Base-by-base conservation (phyloP, 179 eudicot species). In the Drosera spatulata region DNA sequence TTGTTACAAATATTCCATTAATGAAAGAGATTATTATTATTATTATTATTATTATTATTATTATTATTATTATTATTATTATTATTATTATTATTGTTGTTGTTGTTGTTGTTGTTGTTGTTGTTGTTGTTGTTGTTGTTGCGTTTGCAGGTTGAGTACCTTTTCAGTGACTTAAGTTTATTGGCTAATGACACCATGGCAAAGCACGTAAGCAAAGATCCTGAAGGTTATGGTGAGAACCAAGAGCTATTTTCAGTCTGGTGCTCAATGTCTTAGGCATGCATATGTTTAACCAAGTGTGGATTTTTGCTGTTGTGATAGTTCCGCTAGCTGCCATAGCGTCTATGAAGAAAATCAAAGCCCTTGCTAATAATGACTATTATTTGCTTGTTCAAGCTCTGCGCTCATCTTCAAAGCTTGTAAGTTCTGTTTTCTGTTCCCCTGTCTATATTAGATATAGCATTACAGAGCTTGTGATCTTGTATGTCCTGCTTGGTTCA, bases 141-240 rank as follows among this genome's bases (percentile, higher is more conserved):
- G 2, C 59, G 22, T 56, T 4, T 70, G 64, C 78, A 91, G 96
- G 95, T 84, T 5, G 96, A 91, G 61, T 91, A 91, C 69, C 83
- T 85, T 69, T 81, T 91, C 41, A 91, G 93, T 77, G 98, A 86
- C 73, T 70, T 88, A 77, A 88, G 98, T 72, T 73, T 91, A 78
- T 71, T 91, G 64, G 95, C 95, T 41, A 91, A 91, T 71, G 98
- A 88, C 62, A 77, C 85, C 52, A 72, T 91, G 79, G 80, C 75
- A 3, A 91, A 84, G 65, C 88, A 84, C 39, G 82, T 86, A 50
- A 76, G 68, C 61, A 91, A 86, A 73, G 98, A 89, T 60, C 95
- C 87, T 42, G 89, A 91, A 75, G 96, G 96, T 64, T 88, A 70
- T 63, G 96, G 98, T 91, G 58, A 73, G 79, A 6, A 77, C 22